A percentile compares a stretch with the other conserved stretches of the same genome.
phyloP scores from a whole-genome alignment of 352 stramenopile genomes.

The Pythium oligandrum region DNA sequence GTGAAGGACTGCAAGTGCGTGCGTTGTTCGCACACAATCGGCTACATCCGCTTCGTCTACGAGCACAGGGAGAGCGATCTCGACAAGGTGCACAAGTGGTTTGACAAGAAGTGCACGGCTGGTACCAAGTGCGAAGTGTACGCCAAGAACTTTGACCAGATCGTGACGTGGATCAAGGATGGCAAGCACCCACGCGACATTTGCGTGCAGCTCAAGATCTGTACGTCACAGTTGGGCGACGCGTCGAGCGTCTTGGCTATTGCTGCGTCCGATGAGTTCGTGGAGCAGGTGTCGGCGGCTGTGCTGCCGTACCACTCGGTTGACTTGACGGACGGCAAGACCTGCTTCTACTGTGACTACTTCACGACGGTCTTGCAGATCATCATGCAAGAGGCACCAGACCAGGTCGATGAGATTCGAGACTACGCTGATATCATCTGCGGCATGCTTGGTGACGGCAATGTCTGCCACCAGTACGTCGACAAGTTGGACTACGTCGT shows the following conservation, averaged over 20 bases:
- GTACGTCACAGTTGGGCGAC: constrained; percentile 8
- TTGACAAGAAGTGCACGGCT: constrained; percentile 37
- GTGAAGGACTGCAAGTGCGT: constrained; percentile 29
- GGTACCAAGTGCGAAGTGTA: constrained; percentile 43
- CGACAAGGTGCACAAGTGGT: constrained; percentile 29
- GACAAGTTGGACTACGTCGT: constrained; percentile 38
- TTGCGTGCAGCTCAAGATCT: constrained; percentile 38
- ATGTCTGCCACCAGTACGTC: constrained; percentile 41
- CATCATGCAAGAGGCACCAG: constrained; percentile 33
- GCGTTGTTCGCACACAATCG: constrained; percentile 39
- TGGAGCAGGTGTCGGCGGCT: not conserved
- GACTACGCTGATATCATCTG: constrained; percentile 53
- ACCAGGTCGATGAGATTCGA: constrained; percentile 43
- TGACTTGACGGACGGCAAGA: constrained; percentile 23
- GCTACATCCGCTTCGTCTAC: constrained; percentile 37
- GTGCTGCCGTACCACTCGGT: constrained; percentile 2
- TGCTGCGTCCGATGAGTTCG: not conserved
- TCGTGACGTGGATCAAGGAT: constrained; percentile 48
- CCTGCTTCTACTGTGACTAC: constrained; percentile 58
- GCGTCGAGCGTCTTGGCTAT: not conserved
- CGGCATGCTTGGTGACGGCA: constrained; percentile 41
- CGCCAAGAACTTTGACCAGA: constrained; percentile 49
- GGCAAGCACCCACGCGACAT: constrained; percentile 40
- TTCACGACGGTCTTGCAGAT: constrained; percentile 44
- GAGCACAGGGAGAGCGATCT: constrained; percentile 32